Evolutionary conservation across 2,329 filamentous ascomycete species (phyloP).

Genomic region (Fusarium zealandicum): DNA sequence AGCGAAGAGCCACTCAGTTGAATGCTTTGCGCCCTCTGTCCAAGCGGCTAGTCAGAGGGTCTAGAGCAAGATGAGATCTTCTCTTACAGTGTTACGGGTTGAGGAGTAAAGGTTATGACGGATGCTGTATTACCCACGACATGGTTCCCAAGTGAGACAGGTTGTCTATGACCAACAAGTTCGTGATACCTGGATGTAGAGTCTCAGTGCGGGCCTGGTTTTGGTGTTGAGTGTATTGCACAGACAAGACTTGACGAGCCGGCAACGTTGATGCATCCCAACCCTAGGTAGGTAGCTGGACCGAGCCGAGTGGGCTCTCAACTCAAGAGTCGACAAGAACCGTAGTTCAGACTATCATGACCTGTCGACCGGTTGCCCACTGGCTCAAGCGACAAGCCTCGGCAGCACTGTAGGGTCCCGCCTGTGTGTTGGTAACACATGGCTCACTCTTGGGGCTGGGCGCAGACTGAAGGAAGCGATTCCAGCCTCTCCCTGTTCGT

Average conservation of each 20-base stretch:
- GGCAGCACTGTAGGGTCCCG: constrained; percentile 32
- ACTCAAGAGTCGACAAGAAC: background rate
- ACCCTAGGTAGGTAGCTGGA: too few species aligned
- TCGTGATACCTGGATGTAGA: constrained; percentile 16
- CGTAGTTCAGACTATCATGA: background rate
- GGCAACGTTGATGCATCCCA: background rate
- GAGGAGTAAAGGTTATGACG: constrained; percentile 45
- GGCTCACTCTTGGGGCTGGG: constrained; percentile 24
- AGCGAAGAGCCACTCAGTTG: constrained; percentile 32
- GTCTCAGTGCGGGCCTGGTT: background rate
- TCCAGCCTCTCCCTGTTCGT: constrained; percentile 1
- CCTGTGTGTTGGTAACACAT: constrained; percentile 34
- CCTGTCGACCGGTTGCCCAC: background rate
- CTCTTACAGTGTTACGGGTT: constrained; percentile 45
- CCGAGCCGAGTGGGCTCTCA: background rate
- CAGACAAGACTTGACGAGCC: background rate
- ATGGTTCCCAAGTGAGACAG: constrained; percentile 26
- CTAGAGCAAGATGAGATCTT: constrained; percentile 40
- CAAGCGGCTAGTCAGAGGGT: constrained; percentile 12
- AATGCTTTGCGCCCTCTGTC: constrained; percentile 29
- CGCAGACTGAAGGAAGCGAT: constrained; percentile 6
- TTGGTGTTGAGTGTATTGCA: background rate
- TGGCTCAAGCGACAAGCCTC: constrained; percentile 25
- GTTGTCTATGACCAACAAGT: constrained; percentile 25
- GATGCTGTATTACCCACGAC: constrained; percentile 46